These are phyloP conservation scores for Pezicula neosporulosa DNA, from an alignment of 2,329 filamentous ascomycete species.

Conservation along the genomic window DNA sequence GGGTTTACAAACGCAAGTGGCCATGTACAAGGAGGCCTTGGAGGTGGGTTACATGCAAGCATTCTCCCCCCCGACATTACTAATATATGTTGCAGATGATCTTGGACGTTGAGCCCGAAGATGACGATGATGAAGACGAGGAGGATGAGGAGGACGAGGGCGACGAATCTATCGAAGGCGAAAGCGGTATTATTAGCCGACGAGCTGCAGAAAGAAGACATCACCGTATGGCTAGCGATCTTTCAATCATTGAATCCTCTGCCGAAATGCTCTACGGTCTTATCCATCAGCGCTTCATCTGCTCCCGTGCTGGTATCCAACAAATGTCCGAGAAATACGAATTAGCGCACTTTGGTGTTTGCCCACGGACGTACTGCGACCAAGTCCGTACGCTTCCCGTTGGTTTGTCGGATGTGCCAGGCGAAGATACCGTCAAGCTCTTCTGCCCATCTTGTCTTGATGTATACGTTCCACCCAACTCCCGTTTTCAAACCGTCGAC, in stretches of 20 bases:
- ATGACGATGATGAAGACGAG: slow-evolving; percentile 83
- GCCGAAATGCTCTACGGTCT: slow-evolving; percentile 98
- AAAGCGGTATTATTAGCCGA: slow-evolving; percentile 43
- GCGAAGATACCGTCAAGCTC: slow-evolving; percentile 95
- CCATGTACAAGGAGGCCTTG: slow-evolving; percentile 98
- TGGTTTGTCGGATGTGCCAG: slow-evolving; percentile 89
- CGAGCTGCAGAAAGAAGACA: slow-evolving; percentile 66
- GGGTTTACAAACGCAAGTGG: slow-evolving; percentile 88
- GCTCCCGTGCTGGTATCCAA: slow-evolving; percentile 91
- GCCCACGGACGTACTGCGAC: slow-evolving; percentile 91
- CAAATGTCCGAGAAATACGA: slow-evolving; percentile 99
- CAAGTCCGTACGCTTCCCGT: slow-evolving; percentile 89
- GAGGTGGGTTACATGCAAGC: slow-evolving; percentile 52
- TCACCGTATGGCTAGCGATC: slow-evolving; percentile 83
- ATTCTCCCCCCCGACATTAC: slow-evolving; percentile 5
- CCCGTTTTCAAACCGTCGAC: slow-evolving; percentile 93
- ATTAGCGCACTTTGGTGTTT: slow-evolving; percentile 90
- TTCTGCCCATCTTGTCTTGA: slow-evolving; percentile 97
- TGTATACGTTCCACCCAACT: slow-evolving; percentile 96
- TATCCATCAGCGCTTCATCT: slow-evolving; percentile 98
- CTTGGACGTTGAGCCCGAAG: slow-evolving; percentile 94
- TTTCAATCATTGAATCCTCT: slow-evolving; percentile 93
- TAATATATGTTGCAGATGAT: slow-evolving; percentile 69
- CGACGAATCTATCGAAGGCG: slow-evolving; percentile 62
- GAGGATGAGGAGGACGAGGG: slow-evolving; percentile 65